Evolutionary conservation across 495 filamentous ascomycete genomes (phyloP).

Genomic region (Chaetomium tenue): DNA sequence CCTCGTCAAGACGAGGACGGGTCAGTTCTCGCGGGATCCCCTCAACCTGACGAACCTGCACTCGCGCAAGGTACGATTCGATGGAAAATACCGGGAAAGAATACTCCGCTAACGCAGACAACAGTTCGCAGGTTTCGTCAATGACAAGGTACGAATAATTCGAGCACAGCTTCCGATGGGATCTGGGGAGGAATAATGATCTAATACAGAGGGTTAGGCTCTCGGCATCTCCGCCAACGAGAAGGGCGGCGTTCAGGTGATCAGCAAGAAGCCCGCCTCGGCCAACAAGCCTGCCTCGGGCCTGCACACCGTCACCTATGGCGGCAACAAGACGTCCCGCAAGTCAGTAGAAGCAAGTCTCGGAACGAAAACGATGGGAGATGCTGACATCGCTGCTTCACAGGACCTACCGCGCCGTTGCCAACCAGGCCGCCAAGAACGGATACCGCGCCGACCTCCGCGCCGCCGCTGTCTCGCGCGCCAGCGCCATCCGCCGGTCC

Average conservation of each 20-base stretch:
- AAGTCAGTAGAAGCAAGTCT: constrained; percentile 82
- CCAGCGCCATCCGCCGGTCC: constrained; percentile 76
- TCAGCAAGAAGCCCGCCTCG: constrained; percentile 77
- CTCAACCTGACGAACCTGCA: constrained; percentile 88
- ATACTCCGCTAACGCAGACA: constrained; percentile 35
- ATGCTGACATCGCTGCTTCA: constrained; percentile 29
- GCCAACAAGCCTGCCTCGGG: constrained; percentile 68
- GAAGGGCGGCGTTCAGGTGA: constrained; percentile 69
- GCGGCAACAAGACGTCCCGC: constrained; percentile 64
- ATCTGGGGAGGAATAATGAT: constrained; percentile 14
- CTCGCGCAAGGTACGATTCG: constrained; percentile 72
- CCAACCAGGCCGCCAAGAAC: constrained; percentile 72
- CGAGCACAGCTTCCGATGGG: not conserved
- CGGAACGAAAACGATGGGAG: constrained; percentile 38
- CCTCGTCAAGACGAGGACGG: constrained; percentile 81
- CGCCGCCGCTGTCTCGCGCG: constrained; percentile 80
- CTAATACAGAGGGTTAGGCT: constrained; percentile 57
- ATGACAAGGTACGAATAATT: constrained; percentile 72
- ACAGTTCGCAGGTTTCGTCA: constrained; percentile 85
- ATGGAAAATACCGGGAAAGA: not conserved
- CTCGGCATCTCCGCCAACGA: constrained; percentile 67
- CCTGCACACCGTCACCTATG: constrained; percentile 62
- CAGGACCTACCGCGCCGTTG: constrained; percentile 87
- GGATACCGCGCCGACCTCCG: constrained; percentile 86
- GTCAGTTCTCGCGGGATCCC: constrained; percentile 88